phyloP scores from a whole-genome alignment of 495 filamentous ascomycete species.

The Penicillium robsamsonii region DNA sequence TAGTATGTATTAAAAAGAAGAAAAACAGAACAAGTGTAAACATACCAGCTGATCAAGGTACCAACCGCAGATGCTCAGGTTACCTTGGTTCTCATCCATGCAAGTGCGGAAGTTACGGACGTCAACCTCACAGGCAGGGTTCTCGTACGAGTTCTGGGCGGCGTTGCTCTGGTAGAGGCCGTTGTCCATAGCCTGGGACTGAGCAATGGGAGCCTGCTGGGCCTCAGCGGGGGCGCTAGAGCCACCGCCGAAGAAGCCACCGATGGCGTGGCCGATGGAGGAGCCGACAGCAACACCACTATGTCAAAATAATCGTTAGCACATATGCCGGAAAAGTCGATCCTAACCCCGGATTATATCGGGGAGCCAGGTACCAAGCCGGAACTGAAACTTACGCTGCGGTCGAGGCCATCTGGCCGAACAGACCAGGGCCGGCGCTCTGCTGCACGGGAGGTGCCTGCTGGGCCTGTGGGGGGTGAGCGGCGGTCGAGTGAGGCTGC shows the following conservation, averaged over 20 bases:
- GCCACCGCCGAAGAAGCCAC: conserved; percentile 75
- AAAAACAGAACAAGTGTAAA: conserved; percentile 12
- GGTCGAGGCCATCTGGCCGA: conserved; percentile 84
- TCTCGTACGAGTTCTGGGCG: conserved; percentile 45
- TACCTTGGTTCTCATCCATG: conserved; percentile 89
- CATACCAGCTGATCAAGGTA: conserved; percentile 89
- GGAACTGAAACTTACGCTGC: conserved; percentile 62
- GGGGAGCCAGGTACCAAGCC: not conserved
- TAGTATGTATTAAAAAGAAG: conserved; percentile 18
- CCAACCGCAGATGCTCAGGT: conserved; percentile 95
- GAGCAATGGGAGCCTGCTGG: conserved; percentile 42
- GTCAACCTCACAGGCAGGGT: conserved; percentile 69
- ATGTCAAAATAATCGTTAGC: conserved; percentile 15
- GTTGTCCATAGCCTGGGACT: conserved; percentile 47
- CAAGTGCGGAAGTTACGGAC: conserved; percentile 87
- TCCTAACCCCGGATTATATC: conserved; percentile 15
- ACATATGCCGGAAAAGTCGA: conserved; percentile 1
- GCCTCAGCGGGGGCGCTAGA: conserved; percentile 56
- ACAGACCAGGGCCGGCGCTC: conserved; percentile 67
- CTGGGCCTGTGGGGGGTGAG: conserved; percentile 49
- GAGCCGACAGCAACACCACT: conserved; percentile 96
- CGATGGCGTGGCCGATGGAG: conserved; percentile 90
- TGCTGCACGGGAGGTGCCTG: conserved; percentile 48
- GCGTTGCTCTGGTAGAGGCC: conserved; percentile 55
- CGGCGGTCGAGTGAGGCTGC: conserved; percentile 63